Evolutionary conservation across 768 basidiomycete genomes (phyloP).

Genomic region (Leucosporidium creatinivorum): DNA sequence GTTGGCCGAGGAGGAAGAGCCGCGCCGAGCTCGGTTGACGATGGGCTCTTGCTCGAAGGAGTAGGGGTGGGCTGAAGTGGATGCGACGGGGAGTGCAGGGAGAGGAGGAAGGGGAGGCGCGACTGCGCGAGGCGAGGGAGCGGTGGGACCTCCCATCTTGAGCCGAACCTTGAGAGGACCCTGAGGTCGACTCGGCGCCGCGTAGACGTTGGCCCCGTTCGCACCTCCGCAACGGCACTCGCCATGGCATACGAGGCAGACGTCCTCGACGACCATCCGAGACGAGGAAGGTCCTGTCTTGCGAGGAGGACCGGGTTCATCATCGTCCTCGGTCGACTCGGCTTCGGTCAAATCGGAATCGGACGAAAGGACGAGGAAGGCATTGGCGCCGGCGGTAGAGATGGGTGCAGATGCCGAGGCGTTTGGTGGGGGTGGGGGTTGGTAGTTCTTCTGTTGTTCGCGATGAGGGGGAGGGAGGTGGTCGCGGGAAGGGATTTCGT

Average conservation of each 20-base stretch:
- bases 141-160: not conserved
- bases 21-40: not conserved
- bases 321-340: not conserved
- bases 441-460: no score
- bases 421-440: no score
- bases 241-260: constrained; percentile 11
- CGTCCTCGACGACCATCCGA: constrained; percentile 5
- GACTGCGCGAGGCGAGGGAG: not conserved
- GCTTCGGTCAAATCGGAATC: not conserved
- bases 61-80: not conserved
- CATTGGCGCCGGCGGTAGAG: no score
- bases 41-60: not conserved
- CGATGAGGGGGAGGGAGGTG: no score
- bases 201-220: not conserved
- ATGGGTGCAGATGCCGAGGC: no score
- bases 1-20: constrained; percentile 4
- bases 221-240: constrained; percentile 4
- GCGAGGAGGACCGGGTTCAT: not conserved
- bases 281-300: not conserved
- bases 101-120: not conserved
- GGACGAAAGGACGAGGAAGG: not conserved
- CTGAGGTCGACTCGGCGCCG: not conserved
- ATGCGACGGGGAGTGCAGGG: not conserved
- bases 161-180: not conserved
- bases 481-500: no score